These are phyloP conservation scores for Condylostoma magnum DNA, from an alignment of 169 alveolate genomes.

Conservation along the genomic window DNA sequence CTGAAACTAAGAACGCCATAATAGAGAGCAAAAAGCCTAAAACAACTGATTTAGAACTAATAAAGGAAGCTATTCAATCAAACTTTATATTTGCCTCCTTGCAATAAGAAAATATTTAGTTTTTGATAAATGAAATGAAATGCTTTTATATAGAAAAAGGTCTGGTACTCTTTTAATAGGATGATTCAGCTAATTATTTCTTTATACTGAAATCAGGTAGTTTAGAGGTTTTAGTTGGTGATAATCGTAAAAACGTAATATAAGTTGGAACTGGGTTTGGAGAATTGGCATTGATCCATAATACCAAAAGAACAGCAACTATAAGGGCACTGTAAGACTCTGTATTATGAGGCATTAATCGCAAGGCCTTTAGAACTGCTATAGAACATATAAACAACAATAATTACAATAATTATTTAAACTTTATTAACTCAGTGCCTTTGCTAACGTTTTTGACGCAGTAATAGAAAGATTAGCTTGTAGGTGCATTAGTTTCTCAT, in stretches of 20 bases:
- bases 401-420: conserved; percentile 87
- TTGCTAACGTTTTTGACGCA: conserved; percentile 87
- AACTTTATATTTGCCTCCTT: too few relatives aligned
- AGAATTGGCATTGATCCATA: conserved; percentile 96
- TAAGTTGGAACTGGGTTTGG: conserved; percentile 95
- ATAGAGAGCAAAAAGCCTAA: too few relatives aligned
- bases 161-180: conserved; percentile 20
- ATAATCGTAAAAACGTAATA: neutral
- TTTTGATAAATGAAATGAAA: conserved; percentile 20
- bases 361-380: conserved; percentile 81
- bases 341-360: conserved; percentile 91
- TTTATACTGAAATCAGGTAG: conserved; percentile 16
- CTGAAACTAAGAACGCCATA: too few relatives aligned
- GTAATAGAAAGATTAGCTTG: conserved; percentile 67
- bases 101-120: too few relatives aligned
- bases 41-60: too few relatives aligned
- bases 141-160: neutral
- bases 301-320: conserved; percentile 97
- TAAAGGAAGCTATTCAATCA: too few relatives aligned
- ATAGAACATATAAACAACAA: neutral
- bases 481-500: conserved; percentile 73
- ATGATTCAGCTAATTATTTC: conserved; percentile 15
- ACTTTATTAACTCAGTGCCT: conserved; percentile 86
- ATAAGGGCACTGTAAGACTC: conserved; percentile 67
- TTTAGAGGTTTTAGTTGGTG: neutral